Evolutionary conservation across 192 early-diverging fungal genomes (phyloP), one percentile per base, ranked within the genome.

Genomic region (Umbelopsis sp.): DNA sequence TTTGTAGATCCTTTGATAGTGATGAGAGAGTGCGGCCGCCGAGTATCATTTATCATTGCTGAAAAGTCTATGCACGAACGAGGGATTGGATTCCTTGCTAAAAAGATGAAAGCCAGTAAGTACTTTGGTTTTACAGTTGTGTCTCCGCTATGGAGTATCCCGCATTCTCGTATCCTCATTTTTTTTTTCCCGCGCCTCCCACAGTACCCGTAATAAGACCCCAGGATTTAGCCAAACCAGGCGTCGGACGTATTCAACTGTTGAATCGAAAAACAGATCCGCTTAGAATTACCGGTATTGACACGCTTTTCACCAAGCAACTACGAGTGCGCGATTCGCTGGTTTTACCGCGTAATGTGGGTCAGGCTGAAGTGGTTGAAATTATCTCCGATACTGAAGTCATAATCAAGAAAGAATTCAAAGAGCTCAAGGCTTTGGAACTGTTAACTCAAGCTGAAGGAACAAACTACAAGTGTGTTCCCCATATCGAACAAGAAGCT

Each of bases 1-100:
- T 98, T 99, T 84, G 90, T 99, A 35, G 97, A 99, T 80, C 95
- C 96, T 6, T 69, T 97, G 46, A 90, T 97, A 69, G 80, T 99
- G 15, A 89, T 97, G 72, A 88, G 86, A 61, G 91, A 93, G 68
- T 92, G 91, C 50, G 80, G 85, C 25, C 84, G 97, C 65, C 83
- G 86, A 35, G 91, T 93, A 22, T 93, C 87, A 46, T 94, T 93
- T 68, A 53, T 96, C 49, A 86, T 87, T 50, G 94, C 96, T 12
- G 92, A 92, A 74, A 94, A 92, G 71, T 92, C 91, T 23, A 97
- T 97, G 95, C 87, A 91, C 37, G 90, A 90, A 76, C 80, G 75
- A 71, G 91, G 86, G 68, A 93, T 99, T 66, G 97, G 96, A 5
- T 77, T 87, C 58, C 91, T 96, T 74, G 95, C 90, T 27, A 77